Conservation (phyloP, 495 filamentous ascomycete genomes). For the Trypethelium eluteriae region DNA sequence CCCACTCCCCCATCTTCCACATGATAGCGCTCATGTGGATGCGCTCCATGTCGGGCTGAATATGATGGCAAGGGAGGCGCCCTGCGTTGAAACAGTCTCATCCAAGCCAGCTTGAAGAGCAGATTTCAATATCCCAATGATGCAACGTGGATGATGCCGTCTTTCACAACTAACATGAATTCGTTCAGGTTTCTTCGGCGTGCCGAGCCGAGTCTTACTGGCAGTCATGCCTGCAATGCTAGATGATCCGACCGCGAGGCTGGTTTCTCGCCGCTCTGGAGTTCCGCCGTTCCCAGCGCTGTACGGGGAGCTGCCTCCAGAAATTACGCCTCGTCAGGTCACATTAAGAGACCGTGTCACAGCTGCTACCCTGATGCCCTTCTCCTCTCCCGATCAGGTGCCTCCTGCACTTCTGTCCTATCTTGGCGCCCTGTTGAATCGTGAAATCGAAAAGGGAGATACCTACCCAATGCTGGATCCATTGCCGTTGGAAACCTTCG, state of each 20-base stretch:
- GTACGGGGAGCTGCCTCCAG: conserved; percentile 53
- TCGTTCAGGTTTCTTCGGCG: neutral
- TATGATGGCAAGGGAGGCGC: too few species aligned
- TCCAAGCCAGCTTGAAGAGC: neutral
- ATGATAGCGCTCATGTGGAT: neutral
- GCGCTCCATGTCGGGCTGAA: too few species aligned
- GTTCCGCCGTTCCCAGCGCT: conserved; percentile 56
- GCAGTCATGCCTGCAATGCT: conserved; percentile 73
- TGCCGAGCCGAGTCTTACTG: neutral
- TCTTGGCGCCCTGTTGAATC: conserved; percentile 78
- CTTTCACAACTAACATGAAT: neutral
- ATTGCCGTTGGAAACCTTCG: conserved; percentile 68
- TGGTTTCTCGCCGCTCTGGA: conserved; percentile 58
- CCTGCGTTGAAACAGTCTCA: neutral
- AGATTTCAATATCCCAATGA: neutral
- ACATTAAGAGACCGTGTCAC: conserved; percentile 85
- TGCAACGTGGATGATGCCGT: neutral
- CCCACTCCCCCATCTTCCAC: neutral
- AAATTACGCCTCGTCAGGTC: conserved; percentile 72
- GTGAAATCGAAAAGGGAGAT: conserved; percentile 91
- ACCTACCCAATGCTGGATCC: conserved; percentile 86
- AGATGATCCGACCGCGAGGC: conserved; percentile 61
- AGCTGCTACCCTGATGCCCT: conserved; percentile 82
- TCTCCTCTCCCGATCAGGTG: conserved; percentile 64
- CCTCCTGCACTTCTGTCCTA: conserved; percentile 69